Percentiles rank a stretch among this genome's conserved stretches.
phyloP scores from a whole-genome alignment of 2,329 filamentous ascomycete genomes.

The Truncatella angustata region DNA sequence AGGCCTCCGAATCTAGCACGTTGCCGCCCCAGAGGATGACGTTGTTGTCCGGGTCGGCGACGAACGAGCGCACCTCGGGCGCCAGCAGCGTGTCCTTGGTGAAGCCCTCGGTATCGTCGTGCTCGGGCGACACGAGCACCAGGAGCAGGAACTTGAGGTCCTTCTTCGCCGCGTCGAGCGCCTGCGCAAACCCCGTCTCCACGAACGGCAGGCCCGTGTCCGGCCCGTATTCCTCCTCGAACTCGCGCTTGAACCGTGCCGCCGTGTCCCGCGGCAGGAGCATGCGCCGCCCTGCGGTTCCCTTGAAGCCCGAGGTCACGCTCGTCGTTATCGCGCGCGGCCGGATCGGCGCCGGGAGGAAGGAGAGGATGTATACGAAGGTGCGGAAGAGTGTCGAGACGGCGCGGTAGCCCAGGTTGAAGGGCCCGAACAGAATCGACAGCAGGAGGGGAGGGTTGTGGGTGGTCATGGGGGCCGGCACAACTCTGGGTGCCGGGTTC shows the following conservation, averaged over 20 bases:
- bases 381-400: slow-evolving; percentile 69
- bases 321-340: slow-evolving; percentile 55
- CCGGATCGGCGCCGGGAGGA: slow-evolving; percentile 67
- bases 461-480: slow-evolving; percentile 69
- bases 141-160: slow-evolving; percentile 92
- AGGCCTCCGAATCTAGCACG: slow-evolving; percentile 89
- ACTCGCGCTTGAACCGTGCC: slow-evolving; percentile 84
- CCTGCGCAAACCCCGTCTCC: slow-evolving; percentile 88
- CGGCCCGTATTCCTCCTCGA: slow-evolving; percentile 85
- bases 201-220: slow-evolving; percentile 70
- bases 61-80: slow-evolving; percentile 68
- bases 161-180: slow-evolving; percentile 83
- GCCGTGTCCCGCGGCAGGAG: slow-evolving; percentile 85
- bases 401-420: slow-evolving; percentile 73
- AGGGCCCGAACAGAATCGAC: slow-evolving; percentile 75
- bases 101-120: slow-evolving; percentile 86
- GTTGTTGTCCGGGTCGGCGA: slow-evolving; percentile 74
- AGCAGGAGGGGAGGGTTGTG: slow-evolving; percentile 74
- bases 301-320: slow-evolving; percentile 49
- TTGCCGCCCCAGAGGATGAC: slow-evolving; percentile 91
- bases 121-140: slow-evolving; percentile 84
- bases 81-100: slow-evolving; percentile 78
- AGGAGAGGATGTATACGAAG: slow-evolving; percentile 75
- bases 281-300: slow-evolving; percentile 69
- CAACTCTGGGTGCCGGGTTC: slow-evolving; percentile 79